Conservation (phyloP, 352 stramenopile genomes). For the Nothophytophthora sp. region DNA sequence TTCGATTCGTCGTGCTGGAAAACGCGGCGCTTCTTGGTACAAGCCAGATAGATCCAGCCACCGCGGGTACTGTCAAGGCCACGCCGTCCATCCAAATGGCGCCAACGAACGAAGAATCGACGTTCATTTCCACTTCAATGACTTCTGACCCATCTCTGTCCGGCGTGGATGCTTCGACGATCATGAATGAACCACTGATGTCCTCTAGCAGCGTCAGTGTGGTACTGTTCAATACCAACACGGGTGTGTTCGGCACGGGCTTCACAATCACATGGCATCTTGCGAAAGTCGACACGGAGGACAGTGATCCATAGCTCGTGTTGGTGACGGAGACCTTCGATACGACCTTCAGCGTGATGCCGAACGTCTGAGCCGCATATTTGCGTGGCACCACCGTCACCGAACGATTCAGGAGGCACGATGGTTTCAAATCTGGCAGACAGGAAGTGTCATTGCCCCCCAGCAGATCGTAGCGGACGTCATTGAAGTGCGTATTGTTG, state of each 20-base stretch:
- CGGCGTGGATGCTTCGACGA: constrained; percentile 38
- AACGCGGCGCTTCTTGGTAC: constrained; percentile 9
- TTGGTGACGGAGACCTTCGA: constrained; percentile 20
- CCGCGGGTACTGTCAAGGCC: constrained; percentile 1
- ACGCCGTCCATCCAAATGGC: constrained; percentile 33
- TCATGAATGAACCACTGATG: constrained; percentile 23
- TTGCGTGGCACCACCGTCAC: constrained; percentile 34
- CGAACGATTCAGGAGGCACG: constrained; percentile 16
- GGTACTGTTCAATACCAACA: constrained; percentile 30
- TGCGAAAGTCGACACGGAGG: constrained; percentile 21
- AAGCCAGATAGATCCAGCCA: constrained; percentile 21
- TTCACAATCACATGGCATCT: constrained; percentile 34
- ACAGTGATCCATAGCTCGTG: constrained; percentile 19
- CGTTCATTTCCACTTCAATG: constrained; percentile 37
- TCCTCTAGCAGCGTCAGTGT: constrained; percentile 36
- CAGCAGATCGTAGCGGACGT: constrained; percentile 17
- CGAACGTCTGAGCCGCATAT: constrained; percentile 43
- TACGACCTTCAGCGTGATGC: constrained; percentile 29
- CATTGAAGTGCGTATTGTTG: constrained; percentile 3
- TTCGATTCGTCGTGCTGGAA: constrained; percentile 13
- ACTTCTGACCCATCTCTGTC: constrained; percentile 52
- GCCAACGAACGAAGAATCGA: constrained; percentile 33
- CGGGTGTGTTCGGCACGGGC: constrained; percentile 37
- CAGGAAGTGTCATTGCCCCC: constrained; percentile 11
- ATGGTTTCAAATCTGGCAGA: constrained; percentile 4